Evolutionary conservation across 345 rosid species (phyloP), one percentile per base, ranked within the genome.

Genomic region (Alliaria petiolata): DNA sequence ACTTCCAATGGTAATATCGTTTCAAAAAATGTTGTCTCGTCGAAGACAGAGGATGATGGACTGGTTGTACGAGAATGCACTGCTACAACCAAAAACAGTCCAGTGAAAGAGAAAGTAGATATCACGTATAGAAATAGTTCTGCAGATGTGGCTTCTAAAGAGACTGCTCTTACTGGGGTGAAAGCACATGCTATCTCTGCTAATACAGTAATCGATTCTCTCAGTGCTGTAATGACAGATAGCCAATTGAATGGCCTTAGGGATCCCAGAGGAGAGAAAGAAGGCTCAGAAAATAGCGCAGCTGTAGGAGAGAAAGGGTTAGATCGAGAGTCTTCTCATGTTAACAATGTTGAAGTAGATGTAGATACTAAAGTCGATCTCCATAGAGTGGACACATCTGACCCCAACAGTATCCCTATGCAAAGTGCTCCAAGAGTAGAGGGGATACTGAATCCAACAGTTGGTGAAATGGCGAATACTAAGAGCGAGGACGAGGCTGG

Each of bases 241-340:
- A 26, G 63, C 65, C 79, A 60, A 74, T 58, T 69, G 62, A 87
- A 82, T 70, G 83, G 78, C 44, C 75, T 80, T 74, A 52, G 19
- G 51, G 85, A 85, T 54, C 12, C 45, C 40, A 77, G 69, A 46
- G 77, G 49, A 66, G 86, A 83, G 38, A 63, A 62, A 69, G 82
- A 75, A 72, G 44, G 39, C 49, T 38, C 76, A 25, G 51, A 67
- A 62, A 59, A 64, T 85, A 78, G 72, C 13, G 80, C 54, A 10
- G 62, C 76, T 72, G 50, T 44, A 49, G 80, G 74, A 71, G 38
- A 60, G 10, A 85, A 85, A 76, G 75, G 76, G 69, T 81, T 87
- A 70, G 87, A 87, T 67, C 74, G 67, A 45, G 92, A 86, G 59
- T 87, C 89, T 59, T 87, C 88, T 77, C 84, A 85, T 74, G 82